Conservation (phyloP, 73 alveolate genomes). For the Symbiodinium natans region DNA sequence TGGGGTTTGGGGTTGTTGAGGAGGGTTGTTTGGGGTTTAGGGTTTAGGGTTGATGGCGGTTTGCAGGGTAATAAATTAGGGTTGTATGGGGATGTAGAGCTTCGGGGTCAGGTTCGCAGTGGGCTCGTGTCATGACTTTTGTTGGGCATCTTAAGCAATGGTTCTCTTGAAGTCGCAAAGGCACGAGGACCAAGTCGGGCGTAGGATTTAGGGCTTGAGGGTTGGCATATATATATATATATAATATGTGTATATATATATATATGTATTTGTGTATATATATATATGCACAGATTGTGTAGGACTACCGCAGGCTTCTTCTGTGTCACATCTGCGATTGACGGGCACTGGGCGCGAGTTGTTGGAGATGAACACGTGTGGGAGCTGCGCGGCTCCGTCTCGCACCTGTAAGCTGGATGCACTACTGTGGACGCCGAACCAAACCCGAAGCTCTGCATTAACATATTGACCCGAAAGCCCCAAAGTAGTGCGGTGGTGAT, state of each 20-base stretch:
- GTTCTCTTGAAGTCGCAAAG: too few species aligned
- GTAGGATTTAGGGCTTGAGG: background rate
- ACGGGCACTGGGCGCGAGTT: slow-evolving; percentile 57
- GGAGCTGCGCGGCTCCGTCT: slow-evolving; percentile 79
- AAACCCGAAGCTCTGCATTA: too few species aligned
- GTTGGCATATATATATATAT: too few species aligned
- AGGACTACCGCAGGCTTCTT: slow-evolving; percentile 68
- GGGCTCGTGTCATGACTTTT: too few species aligned
- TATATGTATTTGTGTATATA: too few species aligned
- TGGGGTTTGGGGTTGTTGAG: too few species aligned
- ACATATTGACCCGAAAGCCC: too few species aligned
- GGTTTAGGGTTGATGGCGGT: background rate
- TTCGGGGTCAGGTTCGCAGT: background rate
- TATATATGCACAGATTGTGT: too few species aligned
- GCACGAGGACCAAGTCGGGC: too few species aligned
- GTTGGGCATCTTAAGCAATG: too few species aligned
- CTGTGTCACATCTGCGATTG: slow-evolving; percentile 38
- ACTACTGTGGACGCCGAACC: background rate
- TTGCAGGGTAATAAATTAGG: background rate
- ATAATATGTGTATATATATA: too few species aligned
- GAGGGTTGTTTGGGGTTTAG: background rate
- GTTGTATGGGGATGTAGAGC: background rate
- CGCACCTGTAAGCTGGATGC: slow-evolving; percentile 36
- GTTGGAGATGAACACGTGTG: slow-evolving; percentile 39
- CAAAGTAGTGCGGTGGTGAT: too few species aligned